phyloP scores from a whole-genome alignment of 2,329 filamentous ascomycete genomes.

The Phialemonium atrogriseum region DNA sequence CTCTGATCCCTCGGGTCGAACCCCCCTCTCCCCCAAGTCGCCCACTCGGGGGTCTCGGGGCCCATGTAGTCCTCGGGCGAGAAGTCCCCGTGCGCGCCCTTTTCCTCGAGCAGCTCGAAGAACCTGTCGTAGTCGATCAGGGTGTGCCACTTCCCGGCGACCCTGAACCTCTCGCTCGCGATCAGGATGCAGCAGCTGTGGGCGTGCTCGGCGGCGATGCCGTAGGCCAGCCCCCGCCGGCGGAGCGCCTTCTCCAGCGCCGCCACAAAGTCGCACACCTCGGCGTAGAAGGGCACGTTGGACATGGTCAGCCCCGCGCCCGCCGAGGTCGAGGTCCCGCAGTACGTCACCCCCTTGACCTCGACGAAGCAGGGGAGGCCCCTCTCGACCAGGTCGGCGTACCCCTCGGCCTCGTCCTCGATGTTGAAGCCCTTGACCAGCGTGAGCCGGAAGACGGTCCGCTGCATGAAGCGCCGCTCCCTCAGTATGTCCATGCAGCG shows the following conservation, averaged over 20 bases:
- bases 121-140: slow-evolving; percentile 85
- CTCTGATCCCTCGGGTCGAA: slow-evolving; percentile 87
- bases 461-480: slow-evolving; percentile 73
- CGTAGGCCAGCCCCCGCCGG: slow-evolving; percentile 68
- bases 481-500: slow-evolving; percentile 83
- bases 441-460: slow-evolving; percentile 90
- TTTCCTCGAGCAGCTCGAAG: slow-evolving; percentile 72
- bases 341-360: slow-evolving; percentile 95
- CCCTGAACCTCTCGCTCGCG: slow-evolving; percentile 71
- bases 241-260: slow-evolving; percentile 63
- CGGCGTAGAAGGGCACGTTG: slow-evolving; percentile 93
- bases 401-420: slow-evolving; percentile 84
- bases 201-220: slow-evolving; percentile 89
- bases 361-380: slow-evolving; percentile 89
- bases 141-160: slow-evolving; percentile 79
- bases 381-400: slow-evolving; percentile 79
- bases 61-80: slow-evolving; percentile 87
- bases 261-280: slow-evolving; percentile 75
- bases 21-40: slow-evolving; percentile 86
- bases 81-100: slow-evolving; percentile 59
- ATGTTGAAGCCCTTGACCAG: slow-evolving; percentile 98
- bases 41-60: slow-evolving; percentile 81
- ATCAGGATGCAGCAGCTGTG: slow-evolving; percentile 90
- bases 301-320: slow-evolving; percentile 90
- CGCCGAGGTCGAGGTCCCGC: slow-evolving; percentile 78